These are phyloP conservation scores for Pestalotiopsis sp. DNA, from an alignment of 2,329 filamentous ascomycete species.

Conservation along the genomic window DNA sequence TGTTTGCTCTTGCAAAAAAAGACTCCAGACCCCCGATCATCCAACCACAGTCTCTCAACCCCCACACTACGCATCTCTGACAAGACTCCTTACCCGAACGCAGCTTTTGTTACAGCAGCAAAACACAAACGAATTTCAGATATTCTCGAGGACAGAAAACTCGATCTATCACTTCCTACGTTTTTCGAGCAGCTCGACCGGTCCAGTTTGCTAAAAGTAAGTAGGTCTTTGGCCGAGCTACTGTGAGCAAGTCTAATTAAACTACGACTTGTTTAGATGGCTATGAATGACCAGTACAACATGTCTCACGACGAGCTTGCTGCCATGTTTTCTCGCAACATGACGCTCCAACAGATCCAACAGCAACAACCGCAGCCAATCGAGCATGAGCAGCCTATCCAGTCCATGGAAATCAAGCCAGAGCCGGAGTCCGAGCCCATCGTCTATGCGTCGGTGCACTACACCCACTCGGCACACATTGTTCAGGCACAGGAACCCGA, in stretches of 20 bases:
- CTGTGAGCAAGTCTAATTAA: background rate
- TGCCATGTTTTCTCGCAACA: slow-evolving; percentile 75
- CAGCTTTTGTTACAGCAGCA: slow-evolving; percentile 1
- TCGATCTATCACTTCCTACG: background rate
- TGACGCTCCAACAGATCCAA: slow-evolving; percentile 60
- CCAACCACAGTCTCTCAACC: slow-evolving; percentile 7
- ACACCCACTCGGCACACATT: slow-evolving; percentile 77
- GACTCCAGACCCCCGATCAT: slow-evolving; percentile 16
- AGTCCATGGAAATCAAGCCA: slow-evolving; percentile 31
- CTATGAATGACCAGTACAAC: slow-evolving; percentile 11
- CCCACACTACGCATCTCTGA: slow-evolving; percentile 13
- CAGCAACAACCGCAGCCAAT: background rate
- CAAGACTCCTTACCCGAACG: slow-evolving; percentile 14
- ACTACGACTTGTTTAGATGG: background rate
- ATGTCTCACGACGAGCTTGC: slow-evolving; percentile 77
- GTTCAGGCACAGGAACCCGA: slow-evolving; percentile 40
- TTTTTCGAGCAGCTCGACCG: background rate
- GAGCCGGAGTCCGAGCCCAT: slow-evolving; percentile 47
- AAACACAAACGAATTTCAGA: background rate
- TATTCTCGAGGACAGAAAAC: background rate
- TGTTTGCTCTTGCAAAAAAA: slow-evolving; percentile 20
- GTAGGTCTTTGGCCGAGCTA: background rate
- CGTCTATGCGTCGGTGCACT: slow-evolving; percentile 79
- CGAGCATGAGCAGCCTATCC: slow-evolving; percentile 31
- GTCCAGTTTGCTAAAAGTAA: background rate